Base-by-base conservation (phyloP, 495 filamentous ascomycete species). In the Podospora appendiculata region DNA sequence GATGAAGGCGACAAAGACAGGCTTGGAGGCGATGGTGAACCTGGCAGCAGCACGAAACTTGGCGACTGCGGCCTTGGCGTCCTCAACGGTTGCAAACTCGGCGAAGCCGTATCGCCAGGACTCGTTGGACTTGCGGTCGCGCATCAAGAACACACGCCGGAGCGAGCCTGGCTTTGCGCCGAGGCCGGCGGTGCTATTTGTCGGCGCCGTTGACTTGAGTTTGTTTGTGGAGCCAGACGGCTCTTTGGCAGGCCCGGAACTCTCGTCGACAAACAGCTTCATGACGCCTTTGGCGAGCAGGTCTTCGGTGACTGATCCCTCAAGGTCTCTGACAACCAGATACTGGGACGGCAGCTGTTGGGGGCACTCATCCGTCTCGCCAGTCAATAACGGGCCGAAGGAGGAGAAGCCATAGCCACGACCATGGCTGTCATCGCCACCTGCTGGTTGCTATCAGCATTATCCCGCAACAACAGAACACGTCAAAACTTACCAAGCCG, bases 61-160 rank as follows among this genome's bases (percentile, higher is more conserved):
- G 5, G 75, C 72, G 52, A 93, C 68, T 3, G 90, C 90, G 35
- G 82, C 86, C 70, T 83, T 79, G 1, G 90, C 89, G 66, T 95
- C 90, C 69, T 89, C 67, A 40, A 77, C 57, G 0, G 67, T 87
- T n/a, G 79, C 82, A 62, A 92, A 96, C 64, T 96, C 90, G 18
- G 87, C 90, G 62, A 96, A 96, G 0, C 90, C 90, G 59, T 88
- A 95, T 45, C 85, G 80, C 83, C 88, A 91, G 52, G 85, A 90
- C 47, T 90, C 86, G 51, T 89, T 81, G 16, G 73, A 85, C 44
- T 75, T 76, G 53, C 86, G 77, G 58, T 93, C 87, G 45, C 89
- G 80, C 53, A 94, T 83, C 9, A 96, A 71, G 42, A 95, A 74
- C 10, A 96, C 80, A 47, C 90, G 85, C 19, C 83, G 79, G 11